Conservation (phyloP, 441 rosid species). For the Populus hybrid region DNA sequence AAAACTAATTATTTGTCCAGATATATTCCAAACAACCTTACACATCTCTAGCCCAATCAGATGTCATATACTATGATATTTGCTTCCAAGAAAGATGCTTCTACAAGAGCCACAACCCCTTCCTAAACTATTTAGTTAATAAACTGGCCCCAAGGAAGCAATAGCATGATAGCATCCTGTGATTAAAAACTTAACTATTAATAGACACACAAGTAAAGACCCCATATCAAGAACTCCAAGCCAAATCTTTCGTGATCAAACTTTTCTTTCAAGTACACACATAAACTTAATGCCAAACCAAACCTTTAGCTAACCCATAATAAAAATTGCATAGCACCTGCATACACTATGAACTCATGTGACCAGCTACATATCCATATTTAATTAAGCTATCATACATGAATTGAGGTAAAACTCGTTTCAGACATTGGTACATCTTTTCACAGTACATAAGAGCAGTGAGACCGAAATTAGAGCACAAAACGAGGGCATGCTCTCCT, state of each 20-base stretch:
- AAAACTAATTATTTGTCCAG: background rate
- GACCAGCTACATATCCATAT: background rate
- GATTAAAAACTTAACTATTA: background rate
- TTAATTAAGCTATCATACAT: background rate
- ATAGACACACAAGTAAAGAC: background rate
- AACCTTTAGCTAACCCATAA: background rate
- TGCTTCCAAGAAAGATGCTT: background rate
- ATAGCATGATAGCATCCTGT: background rate
- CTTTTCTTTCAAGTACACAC: background rate
- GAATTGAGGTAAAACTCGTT: background rate
- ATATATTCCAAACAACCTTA: background rate
- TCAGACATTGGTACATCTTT: background rate
- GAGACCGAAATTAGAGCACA: background rate
- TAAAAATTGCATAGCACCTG: background rate
- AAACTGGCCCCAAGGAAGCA: background rate
- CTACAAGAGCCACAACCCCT: background rate
- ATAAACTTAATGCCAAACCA: background rate
- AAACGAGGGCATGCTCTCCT: background rate
- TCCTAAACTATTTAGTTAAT: background rate
- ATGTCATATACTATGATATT: background rate
- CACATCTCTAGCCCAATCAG: background rate
- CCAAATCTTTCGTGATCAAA: background rate
- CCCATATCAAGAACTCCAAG: background rate
- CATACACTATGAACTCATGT: background rate
- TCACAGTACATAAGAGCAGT: background rate